phyloP scores from a whole-genome alignment of 176 grass and related monocot genomes.

The Musa acuminata region DNA sequence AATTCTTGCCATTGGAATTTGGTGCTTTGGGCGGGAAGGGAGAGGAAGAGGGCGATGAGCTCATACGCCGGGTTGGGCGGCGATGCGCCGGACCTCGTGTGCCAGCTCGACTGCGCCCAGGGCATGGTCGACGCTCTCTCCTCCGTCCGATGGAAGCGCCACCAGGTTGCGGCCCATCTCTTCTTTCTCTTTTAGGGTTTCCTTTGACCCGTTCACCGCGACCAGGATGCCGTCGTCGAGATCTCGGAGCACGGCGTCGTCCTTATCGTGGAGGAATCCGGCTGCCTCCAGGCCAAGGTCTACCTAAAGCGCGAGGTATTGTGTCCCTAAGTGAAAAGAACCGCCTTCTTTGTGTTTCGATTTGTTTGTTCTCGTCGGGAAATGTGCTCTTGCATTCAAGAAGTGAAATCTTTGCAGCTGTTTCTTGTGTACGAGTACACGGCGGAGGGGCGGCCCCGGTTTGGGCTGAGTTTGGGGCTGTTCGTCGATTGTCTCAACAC shows the following conservation, averaged over 20 bases:
- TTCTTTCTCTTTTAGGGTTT: background rate
- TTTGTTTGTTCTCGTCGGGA: slow-evolving; percentile 21
- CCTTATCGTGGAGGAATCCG: slow-evolving; percentile 68
- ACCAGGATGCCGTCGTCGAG: slow-evolving; percentile 73
- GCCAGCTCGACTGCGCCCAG: slow-evolving; percentile 62
- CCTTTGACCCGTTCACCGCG: background rate
- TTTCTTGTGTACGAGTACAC: slow-evolving; percentile 66
- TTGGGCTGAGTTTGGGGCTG: slow-evolving; percentile 77
- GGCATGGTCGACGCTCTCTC: slow-evolving; percentile 95
- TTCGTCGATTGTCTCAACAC: slow-evolving; percentile 74
- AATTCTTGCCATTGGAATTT: no score
- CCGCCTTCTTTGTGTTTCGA: background rate
- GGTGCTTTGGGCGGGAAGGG: slow-evolving; percentile 13
- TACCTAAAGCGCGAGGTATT: slow-evolving; percentile 87
- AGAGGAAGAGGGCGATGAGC: slow-evolving; percentile 34
- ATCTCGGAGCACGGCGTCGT: slow-evolving; percentile 75
- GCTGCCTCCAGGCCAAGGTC: slow-evolving; percentile 89
- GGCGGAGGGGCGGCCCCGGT: slow-evolving; percentile 46
- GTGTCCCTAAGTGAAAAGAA: background rate
- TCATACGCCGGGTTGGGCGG: slow-evolving; percentile 29
- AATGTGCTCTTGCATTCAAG: background rate
- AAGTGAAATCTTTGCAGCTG: slow-evolving; percentile 33
- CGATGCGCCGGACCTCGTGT: slow-evolving; percentile 48
- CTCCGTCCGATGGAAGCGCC: slow-evolving; percentile 79
- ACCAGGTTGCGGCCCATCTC: slow-evolving; percentile 34